Evolutionary conservation across 352 stramenopile genomes (phyloP).

Genomic region (Globisporangium camurandrum): DNA sequence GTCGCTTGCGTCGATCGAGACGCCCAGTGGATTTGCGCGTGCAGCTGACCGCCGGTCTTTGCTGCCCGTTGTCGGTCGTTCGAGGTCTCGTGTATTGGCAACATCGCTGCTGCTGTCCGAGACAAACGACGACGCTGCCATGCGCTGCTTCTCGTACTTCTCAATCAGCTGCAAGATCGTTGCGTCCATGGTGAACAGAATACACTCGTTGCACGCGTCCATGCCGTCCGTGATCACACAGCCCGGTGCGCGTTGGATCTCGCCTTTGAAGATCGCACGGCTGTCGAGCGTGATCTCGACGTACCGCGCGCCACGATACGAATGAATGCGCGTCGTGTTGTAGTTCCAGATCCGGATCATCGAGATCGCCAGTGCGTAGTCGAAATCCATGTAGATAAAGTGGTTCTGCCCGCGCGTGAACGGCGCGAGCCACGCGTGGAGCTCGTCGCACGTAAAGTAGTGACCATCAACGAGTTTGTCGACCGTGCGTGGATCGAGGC

Average conservation of each 20-base stretch:
- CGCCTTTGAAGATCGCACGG: conserved; percentile 70
- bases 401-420: conserved; percentile 73
- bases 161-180: conserved; percentile 73
- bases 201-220: conserved; percentile 70
- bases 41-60: conserved; percentile 21
- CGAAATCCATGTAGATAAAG: conserved; percentile 72
- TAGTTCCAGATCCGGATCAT: conserved; percentile 89
- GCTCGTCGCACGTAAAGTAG: conserved; percentile 82
- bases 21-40: conserved; percentile 15
- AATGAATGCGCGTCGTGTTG: conserved; percentile 76
- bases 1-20: conserved; percentile 5
- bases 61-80: conserved; percentile 52
- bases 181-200: conserved; percentile 76
- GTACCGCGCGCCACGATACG: conserved; percentile 57
- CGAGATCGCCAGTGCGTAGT: conserved; percentile 65
- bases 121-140: not conserved
- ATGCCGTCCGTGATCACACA: conserved; percentile 47
- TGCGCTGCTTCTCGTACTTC: conserved; percentile 61
- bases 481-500: conserved; percentile 67
- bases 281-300: conserved; percentile 57
- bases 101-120: not conserved
- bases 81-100: conserved; percentile 16
- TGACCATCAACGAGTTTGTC: conserved; percentile 88
- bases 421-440: conserved; percentile 85
- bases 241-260: conserved; percentile 64